Conservation (phyloP, 2,329 filamentous ascomycete species). For the Fulvia fulva region DNA sequence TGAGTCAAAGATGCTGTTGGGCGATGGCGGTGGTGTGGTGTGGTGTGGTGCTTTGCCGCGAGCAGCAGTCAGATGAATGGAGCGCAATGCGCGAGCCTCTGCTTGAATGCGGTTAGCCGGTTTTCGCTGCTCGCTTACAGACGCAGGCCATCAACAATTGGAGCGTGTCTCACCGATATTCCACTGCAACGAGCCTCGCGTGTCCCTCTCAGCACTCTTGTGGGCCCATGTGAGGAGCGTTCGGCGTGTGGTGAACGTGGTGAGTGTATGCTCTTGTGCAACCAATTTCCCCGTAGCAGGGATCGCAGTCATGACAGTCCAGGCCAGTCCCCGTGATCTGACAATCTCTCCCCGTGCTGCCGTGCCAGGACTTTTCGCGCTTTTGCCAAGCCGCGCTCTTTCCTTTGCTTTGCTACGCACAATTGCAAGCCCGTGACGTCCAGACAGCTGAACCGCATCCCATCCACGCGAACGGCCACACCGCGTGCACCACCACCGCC, state of each 20-base stretch:
- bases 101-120: too few species aligned
- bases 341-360: too few species aligned
- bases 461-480: slow-evolving; percentile 5
- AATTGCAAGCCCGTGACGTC: not conserved
- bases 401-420: not conserved
- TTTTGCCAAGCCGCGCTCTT: not conserved
- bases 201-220: not conserved
- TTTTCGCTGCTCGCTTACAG: not conserved
- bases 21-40: not conserved
- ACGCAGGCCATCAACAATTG: too few species aligned
- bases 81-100: not conserved
- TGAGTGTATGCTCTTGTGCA: too few species aligned
- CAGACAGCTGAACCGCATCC: not conserved
- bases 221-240: not conserved
- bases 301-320: not conserved
- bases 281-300: not conserved
- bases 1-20: not conserved
- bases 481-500: slow-evolving; percentile 42
- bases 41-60: too few species aligned
- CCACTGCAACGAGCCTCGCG: not conserved
- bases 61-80: not conserved
- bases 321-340: too few species aligned
- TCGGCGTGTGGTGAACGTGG: too few species aligned
- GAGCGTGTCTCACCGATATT: not conserved
- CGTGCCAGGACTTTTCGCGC: not conserved